Evolutionary conservation across 2,329 filamentous ascomycete species (phyloP), one percentile per base, ranked within the genome.

Genomic region (Rhytidhysteron rufulum): DNA sequence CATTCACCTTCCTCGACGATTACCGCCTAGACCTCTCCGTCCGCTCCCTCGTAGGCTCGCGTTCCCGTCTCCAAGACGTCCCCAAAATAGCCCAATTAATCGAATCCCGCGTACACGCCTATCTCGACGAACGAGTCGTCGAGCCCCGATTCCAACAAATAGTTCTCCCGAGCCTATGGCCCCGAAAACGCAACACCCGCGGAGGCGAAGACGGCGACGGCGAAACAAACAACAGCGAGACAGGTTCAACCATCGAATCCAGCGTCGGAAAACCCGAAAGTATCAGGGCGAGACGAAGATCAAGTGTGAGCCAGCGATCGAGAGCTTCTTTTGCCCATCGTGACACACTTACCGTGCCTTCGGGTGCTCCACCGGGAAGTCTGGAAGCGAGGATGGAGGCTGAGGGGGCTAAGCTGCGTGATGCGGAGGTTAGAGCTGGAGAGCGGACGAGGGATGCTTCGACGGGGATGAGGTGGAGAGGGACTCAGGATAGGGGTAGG

Each of bases 1-100:
- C 88, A 0, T 97, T 98, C 66, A 94, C 88, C 41, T 98, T 98
- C 60, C 75, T 91, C 24, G 86, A 91, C 61, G 87, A 93, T 67
- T 94, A 94, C 68, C 75, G 87, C 19, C 75, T 94, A 16, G 88
- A 93, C 62, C 83, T 94, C 48, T 88, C 83, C 3, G 86, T 91
- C 20, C 78, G 86, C 46, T 89, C 85, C 39, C 74, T 93, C 11
- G 78, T 94, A 4, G 88, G 88, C 25, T 87, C 83, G 43, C 79
- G 87, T n/a, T 86, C 83, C 3, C 75, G 86, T 13, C 69, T 94
- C 3, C 86, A 93, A 58, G 87, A 94, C 60, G 86, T 94, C 1
- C 88, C 88, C 20, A 94, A 94, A 62, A 91, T 94, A 54, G 87
- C 88, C 0, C 86, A 91, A 61, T 72, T 94, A 2, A 81, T 94